phyloP scores from a whole-genome alignment of 495 filamentous ascomycete species.

The Pseudoneurospora amorphoporcata region DNA sequence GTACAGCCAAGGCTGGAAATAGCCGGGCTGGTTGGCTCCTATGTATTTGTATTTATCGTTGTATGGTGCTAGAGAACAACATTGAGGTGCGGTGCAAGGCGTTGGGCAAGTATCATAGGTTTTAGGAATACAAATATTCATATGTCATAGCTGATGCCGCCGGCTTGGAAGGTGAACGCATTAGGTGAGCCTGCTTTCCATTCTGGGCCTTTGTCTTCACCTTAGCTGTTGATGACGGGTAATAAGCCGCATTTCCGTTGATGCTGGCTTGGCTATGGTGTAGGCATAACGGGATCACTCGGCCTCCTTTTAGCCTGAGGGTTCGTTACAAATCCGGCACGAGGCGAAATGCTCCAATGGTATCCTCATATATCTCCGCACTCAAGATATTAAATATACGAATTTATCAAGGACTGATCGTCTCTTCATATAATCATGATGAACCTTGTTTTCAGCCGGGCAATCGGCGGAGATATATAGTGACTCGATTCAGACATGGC shows the following conservation, averaged over 20 bases:
- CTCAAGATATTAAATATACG: background rate
- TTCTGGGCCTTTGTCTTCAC: background rate
- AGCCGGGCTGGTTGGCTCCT: background rate
- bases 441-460: background rate
- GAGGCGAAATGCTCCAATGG: background rate
- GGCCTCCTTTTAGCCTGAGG: constrained; percentile 1
- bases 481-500: background rate
- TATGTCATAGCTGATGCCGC: background rate
- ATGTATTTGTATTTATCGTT: background rate
- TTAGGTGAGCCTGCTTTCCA: background rate
- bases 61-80: background rate
- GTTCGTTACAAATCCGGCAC: background rate
- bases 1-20: background rate
- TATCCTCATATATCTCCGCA: background rate
- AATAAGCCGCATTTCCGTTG: background rate
- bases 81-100: background rate
- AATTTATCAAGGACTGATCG: background rate
- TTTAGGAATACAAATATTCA: background rate
- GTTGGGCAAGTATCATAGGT: background rate
- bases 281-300: background rate
- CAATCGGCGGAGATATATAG: background rate
- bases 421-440: background rate
- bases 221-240: background rate
- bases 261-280: background rate
- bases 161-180: background rate